These are phyloP conservation scores for Tulasnella calospora DNA, from an alignment of 768 basidiomycete species.

Conservation along the genomic window DNA sequence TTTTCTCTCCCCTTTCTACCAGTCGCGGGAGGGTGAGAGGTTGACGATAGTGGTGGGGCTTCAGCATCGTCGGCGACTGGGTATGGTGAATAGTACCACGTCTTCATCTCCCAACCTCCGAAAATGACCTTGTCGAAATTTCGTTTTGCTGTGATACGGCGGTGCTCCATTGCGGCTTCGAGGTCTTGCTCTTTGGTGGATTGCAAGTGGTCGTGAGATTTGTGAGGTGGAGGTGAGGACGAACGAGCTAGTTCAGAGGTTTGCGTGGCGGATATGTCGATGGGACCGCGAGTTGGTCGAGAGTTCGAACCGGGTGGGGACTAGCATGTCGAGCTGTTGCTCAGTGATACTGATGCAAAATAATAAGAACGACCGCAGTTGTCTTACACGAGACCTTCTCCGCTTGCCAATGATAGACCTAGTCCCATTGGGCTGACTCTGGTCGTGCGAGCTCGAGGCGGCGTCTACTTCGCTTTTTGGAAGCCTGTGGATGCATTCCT, in stretches of 20 bases:
- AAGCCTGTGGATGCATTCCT: slow-evolving; percentile 39
- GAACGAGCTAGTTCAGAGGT: not conserved
- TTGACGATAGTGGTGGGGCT: slow-evolving; percentile 20
- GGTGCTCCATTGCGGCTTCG: slow-evolving; percentile 58
- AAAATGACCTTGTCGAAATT: slow-evolving; percentile 87
- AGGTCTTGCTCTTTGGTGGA: slow-evolving; percentile 18
- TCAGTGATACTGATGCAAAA: not conserved
- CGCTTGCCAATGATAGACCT: not conserved
- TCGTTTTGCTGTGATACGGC: slow-evolving; percentile 59
- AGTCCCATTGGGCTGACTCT: not conserved
- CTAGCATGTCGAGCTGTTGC: not conserved
- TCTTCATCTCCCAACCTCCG: slow-evolving; percentile 79
- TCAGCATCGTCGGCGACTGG: slow-evolving; percentile 64
- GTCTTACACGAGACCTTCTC: slow-evolving; percentile 15
- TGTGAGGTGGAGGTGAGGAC: slow-evolving; percentile 3
- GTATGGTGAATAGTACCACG: slow-evolving; percentile 95
- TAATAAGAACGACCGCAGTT: not conserved
- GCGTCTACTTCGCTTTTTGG: slow-evolving; percentile 27
- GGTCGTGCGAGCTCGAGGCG: not conserved
- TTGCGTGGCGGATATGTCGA: not conserved
- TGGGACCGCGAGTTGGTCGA: not conserved
- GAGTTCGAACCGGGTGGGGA: not conserved
- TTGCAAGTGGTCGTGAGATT: slow-evolving; percentile 10
- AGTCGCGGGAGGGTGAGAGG: not conserved
- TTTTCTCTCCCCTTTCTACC: not conserved